These are phyloP conservation scores for Sporothrix protearum DNA, from an alignment of 2,329 filamentous ascomycete genomes.

Conservation along the genomic window DNA sequence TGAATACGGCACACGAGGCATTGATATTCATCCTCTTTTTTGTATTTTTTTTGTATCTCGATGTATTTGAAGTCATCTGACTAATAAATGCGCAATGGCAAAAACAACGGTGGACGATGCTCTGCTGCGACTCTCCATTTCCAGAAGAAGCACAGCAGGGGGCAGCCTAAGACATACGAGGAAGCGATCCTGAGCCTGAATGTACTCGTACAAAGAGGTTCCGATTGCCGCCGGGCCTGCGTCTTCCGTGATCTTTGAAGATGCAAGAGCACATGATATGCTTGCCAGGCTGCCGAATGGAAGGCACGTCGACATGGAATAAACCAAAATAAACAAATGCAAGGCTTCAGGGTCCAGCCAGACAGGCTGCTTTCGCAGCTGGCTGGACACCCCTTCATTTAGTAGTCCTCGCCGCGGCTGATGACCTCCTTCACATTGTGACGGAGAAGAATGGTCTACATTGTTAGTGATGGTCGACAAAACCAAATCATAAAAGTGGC, in stretches of 20 bases:
- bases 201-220: neutral
- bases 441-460: constrained; percentile 69
- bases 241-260: neutral
- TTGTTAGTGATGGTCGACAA: constrained; percentile 16
- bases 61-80: neutral
- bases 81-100: neutral
- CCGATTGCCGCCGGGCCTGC: neutral
- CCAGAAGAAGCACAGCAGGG: neutral
- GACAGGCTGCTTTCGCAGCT: constrained; percentile 6
- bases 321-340: neutral
- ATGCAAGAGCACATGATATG: neutral
- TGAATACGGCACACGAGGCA: neutral
- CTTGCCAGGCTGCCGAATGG: neutral
- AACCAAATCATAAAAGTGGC: neutral
- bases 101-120: neutral
- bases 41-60: constrained; percentile 4
- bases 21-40: neutral
- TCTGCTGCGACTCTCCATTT: neutral
- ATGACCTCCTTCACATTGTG: constrained; percentile 84
- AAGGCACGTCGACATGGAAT: neutral
- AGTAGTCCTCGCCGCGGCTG: constrained; percentile 82
- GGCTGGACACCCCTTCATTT: constrained; percentile 30
- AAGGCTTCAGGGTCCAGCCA: neutral
- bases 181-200: neutral
- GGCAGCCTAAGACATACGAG: neutral